These are phyloP conservation scores for Yarrowia sp. DNA, from an alignment of 805 yeast genomes.

Conservation along the genomic window DNA sequence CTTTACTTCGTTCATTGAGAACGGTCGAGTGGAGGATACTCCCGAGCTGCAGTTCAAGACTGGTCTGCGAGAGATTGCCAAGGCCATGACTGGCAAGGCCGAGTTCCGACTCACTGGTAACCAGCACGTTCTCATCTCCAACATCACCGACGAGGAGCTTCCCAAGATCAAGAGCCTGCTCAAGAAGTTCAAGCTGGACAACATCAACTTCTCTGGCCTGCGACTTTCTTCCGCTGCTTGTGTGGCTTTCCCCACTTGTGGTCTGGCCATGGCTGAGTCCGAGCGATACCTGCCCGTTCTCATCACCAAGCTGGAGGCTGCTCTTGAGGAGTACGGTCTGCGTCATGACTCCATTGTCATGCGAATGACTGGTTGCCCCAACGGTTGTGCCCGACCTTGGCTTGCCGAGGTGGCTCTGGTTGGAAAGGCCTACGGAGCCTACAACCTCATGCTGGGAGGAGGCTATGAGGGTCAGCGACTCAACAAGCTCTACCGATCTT, in stretches of 20 bases:
- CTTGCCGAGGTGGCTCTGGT: constrained; percentile 92
- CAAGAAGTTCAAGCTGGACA: constrained; percentile 74
- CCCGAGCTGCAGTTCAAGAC: constrained; percentile 84
- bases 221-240: constrained; percentile 92
- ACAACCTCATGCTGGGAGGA: constrained; percentile 93
- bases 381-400: constrained; percentile 99
- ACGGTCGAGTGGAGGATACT: constrained; percentile 94
- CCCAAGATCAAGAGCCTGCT: constrained; percentile 59
- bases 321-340: constrained; percentile 85
- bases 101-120: constrained; percentile 94
- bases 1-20: constrained; percentile 90
- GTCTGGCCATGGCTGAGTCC: constrained; percentile 97
- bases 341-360: constrained; percentile 91
- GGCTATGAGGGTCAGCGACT: constrained; percentile 91
- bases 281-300: constrained; percentile 87
- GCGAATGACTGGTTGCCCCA: constrained; percentile 99
- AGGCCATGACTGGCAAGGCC: constrained; percentile 54
- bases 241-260: constrained; percentile 98
- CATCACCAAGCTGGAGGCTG: constrained; percentile 75
- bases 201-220: constrained; percentile 74
- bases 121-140: constrained; percentile 81
- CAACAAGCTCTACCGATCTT: constrained; percentile 83
- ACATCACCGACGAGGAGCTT: constrained; percentile 66
- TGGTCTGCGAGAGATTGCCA: constrained; percentile 77
- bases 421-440: constrained; percentile 92